Evolutionary conservation across 495 filamentous ascomycete species (phyloP).

Genomic region (Penicillium atrosanguineum): DNA sequence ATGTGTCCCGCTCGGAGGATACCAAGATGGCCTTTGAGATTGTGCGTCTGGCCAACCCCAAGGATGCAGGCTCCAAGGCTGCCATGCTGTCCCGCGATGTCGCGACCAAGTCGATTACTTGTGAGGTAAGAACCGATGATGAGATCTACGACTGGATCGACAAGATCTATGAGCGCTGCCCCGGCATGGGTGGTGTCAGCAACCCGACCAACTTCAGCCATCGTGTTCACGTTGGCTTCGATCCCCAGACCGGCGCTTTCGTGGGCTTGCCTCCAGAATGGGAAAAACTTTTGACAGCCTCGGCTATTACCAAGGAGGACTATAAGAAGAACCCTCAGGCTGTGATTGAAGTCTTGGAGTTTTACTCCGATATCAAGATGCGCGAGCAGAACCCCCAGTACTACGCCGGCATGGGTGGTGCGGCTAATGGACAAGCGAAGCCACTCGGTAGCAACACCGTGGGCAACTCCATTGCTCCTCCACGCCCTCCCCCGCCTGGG

Average conservation of each 20-base stretch:
- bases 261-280: constrained; percentile 92
- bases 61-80: constrained; percentile 57
- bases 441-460: constrained; percentile 37
- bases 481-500: constrained; percentile 64
- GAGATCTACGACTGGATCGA: constrained; percentile 99
- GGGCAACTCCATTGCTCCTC: constrained; percentile 73
- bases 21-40: constrained; percentile 90
- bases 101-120: constrained; percentile 73
- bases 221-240: constrained; percentile 95
- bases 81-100: constrained; percentile 67
- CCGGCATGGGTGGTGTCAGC: constrained; percentile 96
- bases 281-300: constrained; percentile 91
- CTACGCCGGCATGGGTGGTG: constrained; percentile 65
- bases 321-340: constrained; percentile 98
- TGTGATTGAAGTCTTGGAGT: constrained; percentile 94
- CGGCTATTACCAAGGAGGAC: constrained; percentile 95
- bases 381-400: constrained; percentile 75
- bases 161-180: constrained; percentile 91
- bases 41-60: constrained; percentile 63
- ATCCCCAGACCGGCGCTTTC: constrained; percentile 88
- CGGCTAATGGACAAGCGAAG: constrained; percentile 47
- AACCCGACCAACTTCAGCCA: constrained; percentile 98
- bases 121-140: constrained; percentile 89
- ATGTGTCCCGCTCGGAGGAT: constrained; percentile 81
- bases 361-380: constrained; percentile 94